Base-by-base conservation (phyloP, 495 filamentous ascomycete genomes). In the Astrothelium macrocarpum region DNA sequence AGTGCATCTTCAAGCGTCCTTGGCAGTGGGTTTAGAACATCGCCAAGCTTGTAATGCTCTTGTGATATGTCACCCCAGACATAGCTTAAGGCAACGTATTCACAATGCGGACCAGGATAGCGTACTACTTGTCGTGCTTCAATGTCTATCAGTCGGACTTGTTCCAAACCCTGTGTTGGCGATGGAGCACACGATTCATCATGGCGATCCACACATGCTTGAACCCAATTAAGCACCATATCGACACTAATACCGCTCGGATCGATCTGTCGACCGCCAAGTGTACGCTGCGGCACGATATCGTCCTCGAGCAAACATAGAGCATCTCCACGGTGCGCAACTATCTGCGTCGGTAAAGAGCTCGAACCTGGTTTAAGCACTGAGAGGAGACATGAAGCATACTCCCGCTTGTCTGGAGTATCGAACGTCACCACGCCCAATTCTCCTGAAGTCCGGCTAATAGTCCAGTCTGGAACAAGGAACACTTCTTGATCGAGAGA, bases 81-180 rank as follows among this genome's bases (percentile, higher is more conserved):
- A 28, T 61, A 61, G 59, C 59, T 61, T 10, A 43, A n/a, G 11
- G 59, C 32, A 20, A 61, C 32, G 23, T 61, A 61, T n/a, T 36
- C 59, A 9, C 26, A n/a, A 1, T 32, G 7, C 12, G 29, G 32
- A n/a, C 12, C 20, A 42, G 59, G 20, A 32, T 43, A 61, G 11
- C 2, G 59, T 23, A 61, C 59, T 32, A 61, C 43, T n/a, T 23
- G 34, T 25, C 2, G 59, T 1, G 0, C n/a, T n/a, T 43, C 11
- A n/a, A 25, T 2, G 32, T 61, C 59, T 16, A 61, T 42, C 20
- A 61, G 34, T 7, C 59, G 59, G 31, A 61, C 26, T 1, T 18
- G 20, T 0, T 18, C 16, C 16, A 61, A n/a, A 32, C 42, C 43
- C 20, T 61, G 20, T n/a, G 59, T 16, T 14, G 32, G 2, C 7